These are phyloP conservation scores for Talaromyces sp. DNA, from an alignment of 2,329 filamentous ascomycete species.

Conservation along the genomic window DNA sequence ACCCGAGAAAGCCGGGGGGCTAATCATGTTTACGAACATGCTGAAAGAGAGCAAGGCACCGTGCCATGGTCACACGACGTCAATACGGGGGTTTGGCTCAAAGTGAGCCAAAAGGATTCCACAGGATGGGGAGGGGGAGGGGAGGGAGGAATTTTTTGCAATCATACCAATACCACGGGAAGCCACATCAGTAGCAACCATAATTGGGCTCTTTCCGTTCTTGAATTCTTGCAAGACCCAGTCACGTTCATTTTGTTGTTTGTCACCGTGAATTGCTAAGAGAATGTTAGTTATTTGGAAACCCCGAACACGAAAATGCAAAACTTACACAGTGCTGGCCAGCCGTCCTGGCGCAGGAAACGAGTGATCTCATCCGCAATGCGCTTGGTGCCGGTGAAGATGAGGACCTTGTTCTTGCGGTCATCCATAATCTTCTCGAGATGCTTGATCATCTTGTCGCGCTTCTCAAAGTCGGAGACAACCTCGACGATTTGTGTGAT, in stretches of 20 bases:
- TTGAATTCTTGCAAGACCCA: conserved; percentile 99
- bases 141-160: conserved; percentile 38
- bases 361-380: conserved; percentile 96
- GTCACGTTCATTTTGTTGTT: conserved; percentile 98
- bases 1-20: conserved; percentile 79
- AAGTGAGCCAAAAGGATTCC: conserved; percentile 1
- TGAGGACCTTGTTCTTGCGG: conserved; percentile 88
- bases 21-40: conserved; percentile 84
- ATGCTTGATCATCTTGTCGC: conserved; percentile 94
- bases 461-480: conserved; percentile 93
- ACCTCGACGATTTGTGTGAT: conserved; percentile 98
- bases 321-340: conserved; percentile 86
- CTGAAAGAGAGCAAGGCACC: conserved; percentile 85
- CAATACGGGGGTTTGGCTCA: conserved; percentile 38
- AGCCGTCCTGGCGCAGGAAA: conserved; percentile 95
- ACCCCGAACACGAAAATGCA: neutral
- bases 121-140: conserved; percentile 23
- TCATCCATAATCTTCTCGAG: conserved; percentile 97
- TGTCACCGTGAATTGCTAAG: conserved; percentile 93
- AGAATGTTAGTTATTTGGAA: conserved; percentile 21
- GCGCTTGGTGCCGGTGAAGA: conserved; percentile 83
- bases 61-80: conserved; percentile 56
- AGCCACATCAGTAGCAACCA: conserved; percentile 99
- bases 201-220: conserved; percentile 97
- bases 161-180: conserved; percentile 99